Evolutionary conservation across 2,329 filamentous ascomycete species (phyloP).

Genomic region (Ceratocystis variospora): DNA sequence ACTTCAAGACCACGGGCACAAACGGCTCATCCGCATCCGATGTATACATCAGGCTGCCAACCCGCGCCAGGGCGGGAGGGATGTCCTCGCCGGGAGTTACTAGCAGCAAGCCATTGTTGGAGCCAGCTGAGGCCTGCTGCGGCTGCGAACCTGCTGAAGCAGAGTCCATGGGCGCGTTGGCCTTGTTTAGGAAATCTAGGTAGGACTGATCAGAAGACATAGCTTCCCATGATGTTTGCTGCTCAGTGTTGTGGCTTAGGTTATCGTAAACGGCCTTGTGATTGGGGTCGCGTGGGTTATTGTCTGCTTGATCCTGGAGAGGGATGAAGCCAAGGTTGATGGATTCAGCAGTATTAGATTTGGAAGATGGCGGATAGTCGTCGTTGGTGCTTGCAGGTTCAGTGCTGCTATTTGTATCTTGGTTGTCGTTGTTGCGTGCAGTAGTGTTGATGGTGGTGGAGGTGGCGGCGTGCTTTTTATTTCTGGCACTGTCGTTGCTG

Average conservation of each 20-base stretch:
- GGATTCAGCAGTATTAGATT: background rate
- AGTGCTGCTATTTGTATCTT: background rate
- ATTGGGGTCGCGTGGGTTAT: background rate
- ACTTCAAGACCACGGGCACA: constrained; percentile 57
- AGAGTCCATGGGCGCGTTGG: constrained; percentile 53
- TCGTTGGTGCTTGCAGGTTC: background rate
- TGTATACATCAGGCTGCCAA: constrained; percentile 48
- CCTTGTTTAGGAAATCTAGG: constrained; percentile 72
- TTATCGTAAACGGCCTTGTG: background rate
- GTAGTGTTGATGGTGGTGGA: background rate
- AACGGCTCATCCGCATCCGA: constrained; percentile 83
- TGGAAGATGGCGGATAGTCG: background rate
- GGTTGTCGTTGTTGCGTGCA: background rate
- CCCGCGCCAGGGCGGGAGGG: constrained; percentile 42
- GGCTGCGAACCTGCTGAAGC: constrained; percentile 21
- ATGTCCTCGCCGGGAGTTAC: constrained; percentile 42
- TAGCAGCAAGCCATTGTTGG: constrained; percentile 34
- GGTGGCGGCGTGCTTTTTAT: background rate
- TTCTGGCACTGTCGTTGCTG: background rate
- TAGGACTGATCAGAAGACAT: constrained; percentile 76
- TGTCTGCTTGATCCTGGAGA: background rate
- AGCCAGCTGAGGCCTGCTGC: constrained; percentile 10
- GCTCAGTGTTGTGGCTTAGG: constrained; percentile 8
- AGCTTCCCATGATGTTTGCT: constrained; percentile 5
- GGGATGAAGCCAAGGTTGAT: constrained; percentile 1